Evolutionary conservation across 2,329 filamentous ascomycete species (phyloP).

Genomic region (Tolypocladium nubicola): DNA sequence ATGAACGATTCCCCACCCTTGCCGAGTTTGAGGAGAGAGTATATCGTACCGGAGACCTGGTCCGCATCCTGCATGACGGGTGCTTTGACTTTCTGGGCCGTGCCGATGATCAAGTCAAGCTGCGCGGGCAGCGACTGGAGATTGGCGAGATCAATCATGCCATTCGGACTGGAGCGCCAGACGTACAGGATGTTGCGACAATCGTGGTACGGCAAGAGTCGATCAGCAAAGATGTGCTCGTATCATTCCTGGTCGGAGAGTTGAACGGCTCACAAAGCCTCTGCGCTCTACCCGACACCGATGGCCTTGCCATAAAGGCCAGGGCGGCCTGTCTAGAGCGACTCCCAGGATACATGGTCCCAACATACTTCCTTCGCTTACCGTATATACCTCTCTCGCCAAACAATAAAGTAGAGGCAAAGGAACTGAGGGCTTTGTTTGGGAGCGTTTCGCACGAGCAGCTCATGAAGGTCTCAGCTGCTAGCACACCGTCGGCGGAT

Average conservation of each 20-base stretch:
- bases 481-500: slow-evolving; percentile 11
- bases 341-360: slow-evolving; percentile 82
- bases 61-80: slow-evolving; percentile 67
- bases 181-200: slow-evolving; percentile 61
- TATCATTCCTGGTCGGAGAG: slow-evolving; percentile 53
- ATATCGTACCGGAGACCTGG: slow-evolving; percentile 84
- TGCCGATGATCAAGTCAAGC: slow-evolving; percentile 84
- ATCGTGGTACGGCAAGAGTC: slow-evolving; percentile 60
- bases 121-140: slow-evolving; percentile 80
- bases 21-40: slow-evolving; percentile 46
- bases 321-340: slow-evolving; percentile 54
- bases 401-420: slow-evolving; percentile 83
- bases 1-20: slow-evolving; percentile 63
- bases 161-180: slow-evolving; percentile 49
- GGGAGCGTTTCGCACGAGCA: slow-evolving; percentile 45
- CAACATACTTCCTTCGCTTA: slow-evolving; percentile 68
- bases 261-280: slow-evolving; percentile 6
- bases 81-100: slow-evolving; percentile 83
- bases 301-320: slow-evolving; percentile 32
- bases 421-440: slow-evolving; percentile 58
- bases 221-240: slow-evolving; percentile 71
- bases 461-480: slow-evolving; percentile 44
- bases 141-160: slow-evolving; percentile 85
- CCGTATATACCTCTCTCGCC: slow-evolving; percentile 66
- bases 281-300: slow-evolving; percentile 15